A percentile compares a stretch with the other conserved stretches of the same genome.
phyloP scores from a whole-genome alignment of 306 rosid species.

The Medicago truncatula region MtrunA17r5.0-ANR NC_053043.1:6519001-6519500 shows the following conservation, averaged over 20 bases:
- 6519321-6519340: slow-evolving; percentile 17
- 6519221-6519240: slow-evolving; percentile 8
- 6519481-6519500: slow-evolving; percentile 71
- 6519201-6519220: background rate
- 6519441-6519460: slow-evolving; percentile 65
- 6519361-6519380: background rate
- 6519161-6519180: background rate
- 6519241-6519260: slow-evolving; percentile 2
- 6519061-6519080: no score
- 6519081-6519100: no score
- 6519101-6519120: background rate
- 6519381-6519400: slow-evolving; percentile 4
- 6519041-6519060: background rate
- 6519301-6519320: slow-evolving; percentile 20
- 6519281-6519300: slow-evolving; percentile 16
- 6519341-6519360: slow-evolving; percentile 17
- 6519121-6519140: slow-evolving; percentile 16
- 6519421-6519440: slow-evolving; percentile 68
- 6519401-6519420: slow-evolving; percentile 2
- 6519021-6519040: background rate
- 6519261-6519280: slow-evolving; percentile 20
- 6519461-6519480: slow-evolving; percentile 48
- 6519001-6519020: background rate
- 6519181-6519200: background rate
- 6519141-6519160: slow-evolving; percentile 9